These are phyloP conservation scores for Murraya paniculata DNA, from an alignment of 345 rosid genomes.

Conservation along the genomic window DNA sequence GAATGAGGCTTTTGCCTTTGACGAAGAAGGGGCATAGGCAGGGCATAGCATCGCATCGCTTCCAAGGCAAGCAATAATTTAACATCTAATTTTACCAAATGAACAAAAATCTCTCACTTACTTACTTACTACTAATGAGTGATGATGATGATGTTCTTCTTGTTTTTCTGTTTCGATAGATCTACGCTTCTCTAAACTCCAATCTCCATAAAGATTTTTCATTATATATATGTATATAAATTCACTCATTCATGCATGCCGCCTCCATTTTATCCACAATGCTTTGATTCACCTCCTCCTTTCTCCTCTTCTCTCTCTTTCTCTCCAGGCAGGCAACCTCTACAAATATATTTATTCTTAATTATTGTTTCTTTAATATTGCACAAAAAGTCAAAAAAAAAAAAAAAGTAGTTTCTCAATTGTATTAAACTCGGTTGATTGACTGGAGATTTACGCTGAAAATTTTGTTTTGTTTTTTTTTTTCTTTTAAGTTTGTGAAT, in stretches of 20 bases:
- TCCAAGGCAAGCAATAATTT: slow-evolving; percentile 35
- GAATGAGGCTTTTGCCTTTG: slow-evolving; percentile 24
- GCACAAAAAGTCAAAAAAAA: too few species aligned
- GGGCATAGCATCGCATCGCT: slow-evolving; percentile 29
- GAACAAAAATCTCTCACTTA: slow-evolving; percentile 1
- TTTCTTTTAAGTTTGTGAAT: not conserved
- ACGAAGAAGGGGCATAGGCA: slow-evolving; percentile 10
- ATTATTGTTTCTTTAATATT: too few species aligned
- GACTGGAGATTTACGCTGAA: not conserved
- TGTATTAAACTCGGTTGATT: not conserved
- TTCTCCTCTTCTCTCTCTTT: slow-evolving; percentile 1
- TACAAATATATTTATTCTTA: too few species aligned
- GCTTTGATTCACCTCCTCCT: not conserved
- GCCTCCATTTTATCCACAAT: slow-evolving; percentile 5
- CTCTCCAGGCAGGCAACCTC: not conserved
- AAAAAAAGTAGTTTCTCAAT: too few species aligned
- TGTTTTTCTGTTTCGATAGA: not conserved
- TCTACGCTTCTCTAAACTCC: not conserved
- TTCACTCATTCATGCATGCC: not conserved
- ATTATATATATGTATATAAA: not conserved
- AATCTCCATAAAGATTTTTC: not conserved
- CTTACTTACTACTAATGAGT: not conserved
- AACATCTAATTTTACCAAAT: too few species aligned
- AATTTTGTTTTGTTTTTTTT: not conserved
- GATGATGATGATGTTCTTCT: slow-evolving; percentile 14